Base-by-base conservation (phyloP, 306 rosid species). In the Macrotyloma uniflorum region DNA sequence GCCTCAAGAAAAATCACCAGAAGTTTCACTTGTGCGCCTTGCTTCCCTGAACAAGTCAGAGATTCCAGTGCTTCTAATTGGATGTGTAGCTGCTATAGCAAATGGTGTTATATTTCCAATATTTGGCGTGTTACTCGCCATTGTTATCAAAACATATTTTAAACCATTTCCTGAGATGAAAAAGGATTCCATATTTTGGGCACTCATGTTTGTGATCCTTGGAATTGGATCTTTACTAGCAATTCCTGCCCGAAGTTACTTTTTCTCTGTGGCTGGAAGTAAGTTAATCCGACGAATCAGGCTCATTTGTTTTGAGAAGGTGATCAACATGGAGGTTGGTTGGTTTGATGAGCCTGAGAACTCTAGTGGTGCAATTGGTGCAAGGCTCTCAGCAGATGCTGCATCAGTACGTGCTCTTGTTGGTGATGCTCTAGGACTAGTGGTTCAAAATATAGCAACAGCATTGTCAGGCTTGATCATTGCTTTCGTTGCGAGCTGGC, bases 301-400 rank as follows among this genome's bases (percentile, higher is more conserved):
- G 75, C n/a, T 80, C 15, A 72, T 90, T 74, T 90, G 94, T 77
- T 92, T 90, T 64, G 87, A 92, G 87, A 92, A 78, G 81, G 91
- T 87, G 72, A 86, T 90, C 65, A 78, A 80, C 75, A 91, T 88
- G 94, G 94, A 91, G 76, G 91, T 88, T 35, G 88, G 89, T 36
- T 91, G 97, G 97, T 91, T 91, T 45, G 94, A 91, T 86, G 93
- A 90, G 59, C 87, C 93, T 26, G 88, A 74, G 49, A 70, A 92
- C 81, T 88, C 97, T 3, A 92, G 97, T 7, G 97, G 94, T 18
- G 65, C 72, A 14, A 63, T 91, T 59, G 97, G 97, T 49, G 86
- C 97, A 12, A 86, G 93, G 87, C 93, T 92, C 51, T 90, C 97
- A 19, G 85, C 89, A 5, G 97, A 92, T 81, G 94, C 97, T 51